Evolutionary conservation across 148 eudicot species (phyloP).

Genomic region (Chenopodium suecicum): DNA sequence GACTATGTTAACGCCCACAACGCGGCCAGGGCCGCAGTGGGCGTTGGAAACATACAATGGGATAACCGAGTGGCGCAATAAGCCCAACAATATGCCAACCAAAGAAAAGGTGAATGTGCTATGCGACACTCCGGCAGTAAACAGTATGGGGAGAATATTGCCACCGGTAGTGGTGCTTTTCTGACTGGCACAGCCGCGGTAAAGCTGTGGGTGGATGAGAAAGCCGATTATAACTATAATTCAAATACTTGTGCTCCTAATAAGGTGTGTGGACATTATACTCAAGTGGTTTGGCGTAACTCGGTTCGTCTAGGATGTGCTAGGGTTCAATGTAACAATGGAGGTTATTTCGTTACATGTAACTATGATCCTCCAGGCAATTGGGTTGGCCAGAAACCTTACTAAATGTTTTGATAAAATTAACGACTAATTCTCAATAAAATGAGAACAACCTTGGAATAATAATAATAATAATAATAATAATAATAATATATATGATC

Average conservation of each 20-base stretch:
- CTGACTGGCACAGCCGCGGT: slow-evolving; percentile 30
- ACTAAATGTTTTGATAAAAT: neutral
- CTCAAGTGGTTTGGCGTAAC: slow-evolving; percentile 50
- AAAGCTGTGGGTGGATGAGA: slow-evolving; percentile 33
- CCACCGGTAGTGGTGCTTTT: slow-evolving; percentile 13
- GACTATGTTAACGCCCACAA: slow-evolving; percentile 37
- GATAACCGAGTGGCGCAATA: slow-evolving; percentile 23
- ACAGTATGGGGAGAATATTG: slow-evolving; percentile 41
- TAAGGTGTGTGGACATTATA: slow-evolving; percentile 36
- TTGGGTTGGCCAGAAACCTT: slow-evolving; percentile 29
- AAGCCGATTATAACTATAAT: slow-evolving; percentile 29
- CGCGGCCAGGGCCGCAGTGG: slow-evolving; percentile 29
- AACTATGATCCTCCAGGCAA: slow-evolving; percentile 47
- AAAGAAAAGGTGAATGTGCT: slow-evolving; percentile 29
- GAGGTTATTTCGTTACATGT: slow-evolving; percentile 36
- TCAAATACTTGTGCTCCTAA: slow-evolving; percentile 34
- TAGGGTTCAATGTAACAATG: slow-evolving; percentile 36
- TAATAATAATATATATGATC: no score
- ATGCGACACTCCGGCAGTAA: slow-evolving; percentile 29
- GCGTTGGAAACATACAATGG: slow-evolving; percentile 28
- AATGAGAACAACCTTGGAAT: no score
- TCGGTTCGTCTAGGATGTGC: slow-evolving; percentile 42
- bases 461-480: no score
- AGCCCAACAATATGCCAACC: slow-evolving; percentile 33
- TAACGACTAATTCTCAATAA: no score